phyloP scores from a whole-genome alignment of 108 stramenopile genomes.

The Nitzschia putrida region DNA sequence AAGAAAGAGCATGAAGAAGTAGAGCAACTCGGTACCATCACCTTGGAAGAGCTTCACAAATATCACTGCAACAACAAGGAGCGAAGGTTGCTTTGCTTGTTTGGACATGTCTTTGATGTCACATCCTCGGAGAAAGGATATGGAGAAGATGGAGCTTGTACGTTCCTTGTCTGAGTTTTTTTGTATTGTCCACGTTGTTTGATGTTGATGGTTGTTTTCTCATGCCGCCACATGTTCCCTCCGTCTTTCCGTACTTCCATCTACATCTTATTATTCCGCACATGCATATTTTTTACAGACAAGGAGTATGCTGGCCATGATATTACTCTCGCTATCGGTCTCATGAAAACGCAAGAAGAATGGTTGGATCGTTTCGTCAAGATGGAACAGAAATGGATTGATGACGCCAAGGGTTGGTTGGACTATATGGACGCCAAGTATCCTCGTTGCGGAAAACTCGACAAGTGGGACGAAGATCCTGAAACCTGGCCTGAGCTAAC shows the following conservation, averaged over 20 bases:
- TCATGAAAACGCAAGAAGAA: conserved; percentile 40
- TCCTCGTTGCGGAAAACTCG: conserved; percentile 36
- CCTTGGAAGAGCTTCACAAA: conserved; percentile 34
- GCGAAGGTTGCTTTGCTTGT: conserved; percentile 36
- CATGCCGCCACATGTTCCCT: background rate
- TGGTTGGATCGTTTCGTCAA: conserved; percentile 51
- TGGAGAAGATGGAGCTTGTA: conserved; percentile 44
- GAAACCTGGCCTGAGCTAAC: conserved; percentile 44
- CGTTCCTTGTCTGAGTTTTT: conserved; percentile 1
- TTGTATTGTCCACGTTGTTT: background rate
- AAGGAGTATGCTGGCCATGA: conserved; percentile 55
- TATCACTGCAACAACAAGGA: conserved; percentile 49
- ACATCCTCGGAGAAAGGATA: conserved; percentile 40
- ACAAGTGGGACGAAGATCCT: conserved; percentile 48
- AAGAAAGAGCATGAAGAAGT: conserved; percentile 17
- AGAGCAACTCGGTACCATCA: conserved; percentile 43
- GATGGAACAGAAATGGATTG: conserved; percentile 36
- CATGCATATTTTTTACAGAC: conserved; percentile 10
- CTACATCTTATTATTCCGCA: background rate
- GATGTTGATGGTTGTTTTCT: background rate
- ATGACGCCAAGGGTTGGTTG: conserved; percentile 39
- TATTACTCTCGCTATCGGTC: conserved; percentile 40
- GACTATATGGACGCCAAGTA: conserved; percentile 48
- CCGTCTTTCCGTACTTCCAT: background rate
- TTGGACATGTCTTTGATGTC: conserved; percentile 46